Base-by-base conservation (phyloP, 1,139 yeast species). In the Nakaseomyces kungkrabaensis region DNA sequence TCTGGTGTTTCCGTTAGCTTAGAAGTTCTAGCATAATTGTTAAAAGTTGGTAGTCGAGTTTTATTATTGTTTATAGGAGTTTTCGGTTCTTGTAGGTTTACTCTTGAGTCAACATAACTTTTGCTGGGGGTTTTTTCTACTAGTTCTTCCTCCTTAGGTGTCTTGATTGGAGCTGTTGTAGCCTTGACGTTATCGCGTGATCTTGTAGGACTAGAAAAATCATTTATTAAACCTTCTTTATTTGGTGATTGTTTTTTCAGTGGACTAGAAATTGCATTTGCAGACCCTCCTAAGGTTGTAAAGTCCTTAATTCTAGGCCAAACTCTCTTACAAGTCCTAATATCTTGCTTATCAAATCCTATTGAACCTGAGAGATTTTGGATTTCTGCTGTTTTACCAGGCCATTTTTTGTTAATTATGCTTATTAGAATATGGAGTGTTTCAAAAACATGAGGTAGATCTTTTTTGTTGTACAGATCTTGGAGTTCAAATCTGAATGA, bases 401-500 rank as follows among this genome's bases (percentile, higher is more conserved):
- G 58, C 72, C 68, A 52, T 72, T 64, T 71, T 69, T 72, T 72
- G 71, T 61, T 66, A 79, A 78, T 58, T 82, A 74, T 69, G 81
- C 81, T 67, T 44, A 92, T 82, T 59, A 92, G 72, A 1, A 97
- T 96, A 69, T 92, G 97, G 42, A 92, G 72, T 60, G 97, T 89
- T 65, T 89, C 90, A 68, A 94, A 85, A 25, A 94, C 97, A 62
- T 88, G 90, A 24, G 98, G 97, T 25, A 90, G 78, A 61, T 92
- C 87, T 60, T 89, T 90, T 60, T 86, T 85, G 64, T 92, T 97
- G 67, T 89, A 94, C 43, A 92, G 73, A 68, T 92, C 99, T 1
- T 96, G 89, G 52, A 90, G 75, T 64, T 90, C 97, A 63, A 92
- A 92, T 45, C 88, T 75, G 64, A 90, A 92, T 49, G 89, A 73